Evolutionary conservation across 306 rosid genomes (phyloP).

Genomic region (Vigna mungo): DNA sequence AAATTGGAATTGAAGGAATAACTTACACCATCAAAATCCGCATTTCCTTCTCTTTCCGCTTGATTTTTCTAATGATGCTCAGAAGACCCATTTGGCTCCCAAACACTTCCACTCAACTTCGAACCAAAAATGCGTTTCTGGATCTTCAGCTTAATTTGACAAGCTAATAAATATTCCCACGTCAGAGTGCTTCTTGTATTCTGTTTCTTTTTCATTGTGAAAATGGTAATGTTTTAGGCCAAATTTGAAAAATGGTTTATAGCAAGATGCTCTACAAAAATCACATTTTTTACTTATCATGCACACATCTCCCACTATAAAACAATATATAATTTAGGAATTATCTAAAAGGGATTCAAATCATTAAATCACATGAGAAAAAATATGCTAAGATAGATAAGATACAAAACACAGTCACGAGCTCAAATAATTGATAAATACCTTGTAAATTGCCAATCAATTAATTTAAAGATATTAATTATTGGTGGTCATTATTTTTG

Average conservation of each 20-base stretch:
- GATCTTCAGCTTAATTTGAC: background rate
- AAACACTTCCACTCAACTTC: background rate
- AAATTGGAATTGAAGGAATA: background rate
- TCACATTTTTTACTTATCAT: background rate
- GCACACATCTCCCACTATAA: background rate
- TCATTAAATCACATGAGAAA: background rate
- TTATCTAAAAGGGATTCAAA: background rate
- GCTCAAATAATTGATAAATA: background rate
- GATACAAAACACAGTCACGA: background rate
- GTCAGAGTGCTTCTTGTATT: background rate
- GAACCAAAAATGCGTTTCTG: background rate
- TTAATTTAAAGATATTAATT: background rate
- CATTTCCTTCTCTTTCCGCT: slow-evolving; percentile 92
- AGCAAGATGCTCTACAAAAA: background rate
- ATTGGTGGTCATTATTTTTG: background rate
- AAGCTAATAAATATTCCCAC: background rate
- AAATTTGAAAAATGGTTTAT: background rate
- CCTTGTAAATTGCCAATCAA: background rate
- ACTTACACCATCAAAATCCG: slow-evolving; percentile 93
- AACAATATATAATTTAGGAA: background rate
- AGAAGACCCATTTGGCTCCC: slow-evolving; percentile 75
- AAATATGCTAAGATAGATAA: background rate
- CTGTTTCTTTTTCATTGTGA: background rate
- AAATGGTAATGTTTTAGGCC: background rate
- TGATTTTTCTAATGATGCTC: slow-evolving; percentile 81